Evolutionary conservation across 2,329 filamentous ascomycete species (phyloP), one percentile per base, ranked within the genome.

Genomic region (Myriangium duriaei): DNA sequence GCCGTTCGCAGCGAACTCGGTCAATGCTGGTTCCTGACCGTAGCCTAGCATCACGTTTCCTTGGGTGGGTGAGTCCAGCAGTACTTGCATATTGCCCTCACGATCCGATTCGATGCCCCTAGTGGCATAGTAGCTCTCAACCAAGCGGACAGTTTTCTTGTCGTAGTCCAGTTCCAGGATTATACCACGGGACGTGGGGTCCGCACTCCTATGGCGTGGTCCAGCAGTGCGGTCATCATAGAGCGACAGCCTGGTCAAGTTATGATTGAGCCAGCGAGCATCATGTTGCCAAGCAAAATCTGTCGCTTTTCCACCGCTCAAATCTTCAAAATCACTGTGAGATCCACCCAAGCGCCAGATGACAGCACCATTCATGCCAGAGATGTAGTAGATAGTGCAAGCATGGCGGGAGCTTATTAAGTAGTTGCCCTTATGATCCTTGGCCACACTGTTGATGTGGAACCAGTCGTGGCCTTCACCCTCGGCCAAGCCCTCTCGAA

Each of bases 11-110:
- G 57, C 56, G 46, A 66, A 49, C 34, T 65, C 62, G 2, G 60
- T 59, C 4, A 56, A 52, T 9, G 58, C 54, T 3, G 49, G 50
- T 11, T 53, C 49, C 41, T 57, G 49, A 2, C 72, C 71, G 64
- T 70, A 76, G 39, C 69, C 69, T 14, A 76, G 61, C 10, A 76
- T 49, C 3, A 67, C 63, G 40, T 74, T 68, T 24, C 65, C 65
- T 4, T 7, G 14, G 11, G 10, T 9, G 7, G 28, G 35, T 12
- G 13, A 16, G 37, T 67, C 66, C 0, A 65, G 61, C 0, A 76
- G 59, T 1, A 68, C 50, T 44, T 77, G 72, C 7, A 67, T 65
- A 30, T 60, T 65, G 3, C 66, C 67, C 42, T 70, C 35, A 7
- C 39, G 39, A 13, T 32, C 18, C 17, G 39, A 26, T 17, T 26